Evolutionary conservation across 306 rosid species (phyloP), one percentile per base, ranked within the genome.

Genomic region (Rosa chinensis): DNA sequence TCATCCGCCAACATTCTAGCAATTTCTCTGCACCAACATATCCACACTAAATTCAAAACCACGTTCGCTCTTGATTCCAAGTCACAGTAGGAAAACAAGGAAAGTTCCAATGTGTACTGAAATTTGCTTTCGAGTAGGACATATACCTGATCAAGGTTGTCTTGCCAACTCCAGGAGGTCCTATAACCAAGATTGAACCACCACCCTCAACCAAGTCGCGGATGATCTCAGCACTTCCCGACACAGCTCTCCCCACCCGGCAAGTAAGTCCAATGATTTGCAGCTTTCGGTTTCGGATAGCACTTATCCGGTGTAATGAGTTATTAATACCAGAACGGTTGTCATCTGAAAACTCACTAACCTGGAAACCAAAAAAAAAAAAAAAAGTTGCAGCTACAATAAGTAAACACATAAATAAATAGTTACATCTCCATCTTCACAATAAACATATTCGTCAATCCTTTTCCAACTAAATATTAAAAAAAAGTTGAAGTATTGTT

Each of bases 131-230:
- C 9, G 3, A 61, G 32, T 28, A 25, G 59, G 8, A 8, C 0
- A 47, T 73, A 90, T 77, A 93, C 99, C 99, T 96, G 81, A 96
- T 96, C 79, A 96, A 88, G 61, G 99, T 96, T 47, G 98, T 96
- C 89, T 96, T 96, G 62, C 99, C 99, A 45, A 96, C 99, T 79
- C 99, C 99, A 70, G 99, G 99, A 79, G 99, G 97, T 84, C 99
- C 99, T 64, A 96, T 89, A 35, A 96, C 97, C 97, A 96, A 86
- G 80, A 96, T 85, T 81, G 99, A 96, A 79, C 92, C 94, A 63
- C 92, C 93, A 50, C 85, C 85, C 86, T 88, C 91, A 81, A 93
- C 69, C 80, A 96, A 87, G 86, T 96, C 99, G n/a, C 86, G 91
- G 47, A 96, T 78, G 44, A 96, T 89, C 85, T 88, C 91, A 11